phyloP scores from a whole-genome alignment of 1,284 basidiomycete species.

The Puccinia triticina region DNA sequence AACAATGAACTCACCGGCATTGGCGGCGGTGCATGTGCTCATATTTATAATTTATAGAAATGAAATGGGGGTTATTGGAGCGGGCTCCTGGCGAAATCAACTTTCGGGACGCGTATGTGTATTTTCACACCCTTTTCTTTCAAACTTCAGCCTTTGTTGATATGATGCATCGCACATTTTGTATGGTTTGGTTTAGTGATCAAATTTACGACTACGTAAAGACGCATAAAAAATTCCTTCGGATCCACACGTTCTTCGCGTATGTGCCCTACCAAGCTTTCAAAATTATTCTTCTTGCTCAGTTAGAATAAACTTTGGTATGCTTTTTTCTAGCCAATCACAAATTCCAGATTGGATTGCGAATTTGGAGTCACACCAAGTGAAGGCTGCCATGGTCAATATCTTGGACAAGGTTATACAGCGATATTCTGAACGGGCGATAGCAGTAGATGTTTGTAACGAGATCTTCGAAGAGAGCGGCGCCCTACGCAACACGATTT shows the following conservation, averaged over 20 bases:
- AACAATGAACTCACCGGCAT: neutral
- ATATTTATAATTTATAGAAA: neutral
- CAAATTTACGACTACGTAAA: neutral
- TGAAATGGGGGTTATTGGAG: constrained; percentile 9
- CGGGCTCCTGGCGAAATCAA: neutral
- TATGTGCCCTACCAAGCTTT: neutral
- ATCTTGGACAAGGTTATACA: constrained; percentile 6
- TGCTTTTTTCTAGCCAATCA: neutral
- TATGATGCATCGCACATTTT: no score
- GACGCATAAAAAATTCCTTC: neutral
- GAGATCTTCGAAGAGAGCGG: constrained; percentile 12
- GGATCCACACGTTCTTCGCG: constrained; percentile 10
- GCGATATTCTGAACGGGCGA: neutral
- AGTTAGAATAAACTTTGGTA: no score
- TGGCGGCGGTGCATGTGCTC: neutral
- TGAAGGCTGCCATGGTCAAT: neutral
- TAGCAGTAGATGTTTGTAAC: constrained; percentile 21
- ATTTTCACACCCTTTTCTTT: neutral
- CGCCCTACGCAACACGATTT: neutral
- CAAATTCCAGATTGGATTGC: constrained; percentile 2
- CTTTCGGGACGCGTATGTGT: neutral
- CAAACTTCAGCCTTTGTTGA: neutral
- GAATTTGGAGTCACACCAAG: neutral
- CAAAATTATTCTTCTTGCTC: no score
- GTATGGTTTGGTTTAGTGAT: neutral